Base-by-base conservation (phyloP, 768 basidiomycete genomes). In the Leccinum variicolor region DNA sequence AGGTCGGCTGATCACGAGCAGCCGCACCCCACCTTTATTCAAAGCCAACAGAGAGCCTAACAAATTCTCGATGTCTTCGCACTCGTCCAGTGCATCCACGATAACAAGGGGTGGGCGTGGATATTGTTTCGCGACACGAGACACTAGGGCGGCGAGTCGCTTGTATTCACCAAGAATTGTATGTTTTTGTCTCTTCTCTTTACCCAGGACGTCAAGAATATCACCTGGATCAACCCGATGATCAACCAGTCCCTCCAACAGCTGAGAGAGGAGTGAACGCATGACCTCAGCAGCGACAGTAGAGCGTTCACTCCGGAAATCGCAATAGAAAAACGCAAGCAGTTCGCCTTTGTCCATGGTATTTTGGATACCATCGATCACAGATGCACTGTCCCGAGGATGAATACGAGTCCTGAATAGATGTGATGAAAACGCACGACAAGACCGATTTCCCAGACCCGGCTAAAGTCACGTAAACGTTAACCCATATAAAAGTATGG, bases 1-100 rank as follows among this genome's bases (percentile, higher is more conserved):
- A 4, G 39, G 39, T 10, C 39, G 39, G n/a, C 39, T 65, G 33
- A 52, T 58, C 6, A 56, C 26, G 10, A 64, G 55, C 2, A 65
- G 23, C 8, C 57, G 59, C 10, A 65, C 14, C 1, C 31, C 23
- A 0, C 52, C 52, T 9, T 43, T 34, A 0, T 41, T 25, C 54
- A 62, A 15, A 6, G 31, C 36, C 0, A 2, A 1, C 6, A 66
- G 25, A 10, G 47, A 58, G 4, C 25, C 11, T 0, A 65, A 39
- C 14, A 62, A 52, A 0, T 21, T n/a, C 7, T 58, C 47, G 6
- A 62, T 3, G 9, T 62, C 54, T n/a, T 43, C 28, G 39, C 65
- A 66, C 50, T 66, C 64, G 19, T 66, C 65, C 0, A 66, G 39
- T 0, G 59, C 65, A 21, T 66, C 64, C 1, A 66, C 50, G 3